Percentiles rank a stretch among this genome's conserved stretches.
These are phyloP conservation scores for Fusarium goolgardi DNA, from an alignment of 2,329 filamentous ascomycete genomes.

Conservation along the genomic window DNA sequence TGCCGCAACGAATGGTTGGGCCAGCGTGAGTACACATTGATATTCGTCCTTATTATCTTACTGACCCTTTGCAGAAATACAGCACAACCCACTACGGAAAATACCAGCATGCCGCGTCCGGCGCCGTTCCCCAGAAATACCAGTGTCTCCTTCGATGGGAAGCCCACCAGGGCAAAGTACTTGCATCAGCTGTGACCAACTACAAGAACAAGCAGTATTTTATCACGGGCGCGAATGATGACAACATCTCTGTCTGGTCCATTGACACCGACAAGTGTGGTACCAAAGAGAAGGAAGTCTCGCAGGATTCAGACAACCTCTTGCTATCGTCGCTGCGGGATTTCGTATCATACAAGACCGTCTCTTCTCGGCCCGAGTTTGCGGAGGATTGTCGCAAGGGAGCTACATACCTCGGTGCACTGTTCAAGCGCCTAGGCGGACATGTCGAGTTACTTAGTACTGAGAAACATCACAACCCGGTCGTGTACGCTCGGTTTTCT, in stretches of 20 bases:
- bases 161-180: constrained; percentile 86
- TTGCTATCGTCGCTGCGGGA: constrained; percentile 80
- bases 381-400: constrained; percentile 92
- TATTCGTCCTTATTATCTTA: rapidly evolving
- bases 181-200: constrained; percentile 81
- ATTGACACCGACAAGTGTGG: constrained; percentile 60
- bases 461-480: constrained; percentile 82
- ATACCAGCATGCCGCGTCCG: constrained; percentile 60
- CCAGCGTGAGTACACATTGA: constrained; percentile 71
- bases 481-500: constrained; percentile 91
- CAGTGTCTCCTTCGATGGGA: constrained; percentile 82
- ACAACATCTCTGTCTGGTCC: constrained; percentile 89
- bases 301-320: constrained; percentile 60
- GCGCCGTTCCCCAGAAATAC: constrained; percentile 79
- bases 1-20: constrained; percentile 87
- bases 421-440: constrained; percentile 93
- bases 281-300: constrained; percentile 54
- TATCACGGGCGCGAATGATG: constrained; percentile 94
- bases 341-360: constrained; percentile 91
- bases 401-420: constrained; percentile 86
- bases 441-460: constrained; percentile 91
- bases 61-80: constrained; percentile 65
- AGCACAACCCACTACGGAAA: constrained; percentile 73
- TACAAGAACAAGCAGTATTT: constrained; percentile 82
- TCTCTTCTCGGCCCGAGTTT: constrained; percentile 87